Evolutionary conservation across 352 stramenopile genomes (phyloP), one percentile per base, ranked within the genome.

Genomic region (Plasmopara halstedii): DNA sequence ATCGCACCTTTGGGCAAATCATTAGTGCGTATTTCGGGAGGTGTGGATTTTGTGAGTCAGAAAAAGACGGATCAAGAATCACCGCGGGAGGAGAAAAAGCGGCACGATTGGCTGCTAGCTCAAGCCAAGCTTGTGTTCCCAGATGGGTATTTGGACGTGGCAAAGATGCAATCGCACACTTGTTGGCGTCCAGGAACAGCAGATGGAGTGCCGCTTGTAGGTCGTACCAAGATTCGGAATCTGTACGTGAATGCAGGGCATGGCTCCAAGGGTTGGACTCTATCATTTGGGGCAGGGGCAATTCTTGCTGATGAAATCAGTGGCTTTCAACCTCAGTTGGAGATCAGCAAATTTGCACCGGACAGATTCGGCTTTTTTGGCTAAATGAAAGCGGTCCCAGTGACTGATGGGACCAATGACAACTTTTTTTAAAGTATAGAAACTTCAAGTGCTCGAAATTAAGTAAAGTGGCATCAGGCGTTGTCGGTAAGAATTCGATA

Each of bases 181-280:
- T 90, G 82, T 56, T 86, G 79, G 71, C 79, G 77, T 6, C 82
- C 79, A 2, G 82, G 88, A 34, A 93, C 77, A 27, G 75, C 82
- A 33, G 82, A 93, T 48, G 82, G 90, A 41, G 79, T 93, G 26
- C 79, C 82, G 31, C 57, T 91, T 19, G 83, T 93, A 15, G 82
- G 82, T 3, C 74, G 78, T 46, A 93, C 82, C 9, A 79, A 74
- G 40, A 71, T 91, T 32, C 64, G 70, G 38, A 93, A 93, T 48
- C 55, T 93, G 47, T 91, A 82, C 53, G 77, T 93, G 37, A 93
- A 93, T 63, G 72, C 77, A 35, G 82, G 82, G 8, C 79, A 93
- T 46, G 82, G 82, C 4, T 89, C 82, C 40, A 93, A 90, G 45
- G 82, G 79, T 21, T 93, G 79, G 79, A 90, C 75, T 50, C 64